Percentiles rank a stretch among this genome's conserved stretches.
These are phyloP conservation scores for Syncephalastrum contaminatum DNA, from an alignment of 371 early-diverging fungal species.

Conservation along the genomic window DNA sequence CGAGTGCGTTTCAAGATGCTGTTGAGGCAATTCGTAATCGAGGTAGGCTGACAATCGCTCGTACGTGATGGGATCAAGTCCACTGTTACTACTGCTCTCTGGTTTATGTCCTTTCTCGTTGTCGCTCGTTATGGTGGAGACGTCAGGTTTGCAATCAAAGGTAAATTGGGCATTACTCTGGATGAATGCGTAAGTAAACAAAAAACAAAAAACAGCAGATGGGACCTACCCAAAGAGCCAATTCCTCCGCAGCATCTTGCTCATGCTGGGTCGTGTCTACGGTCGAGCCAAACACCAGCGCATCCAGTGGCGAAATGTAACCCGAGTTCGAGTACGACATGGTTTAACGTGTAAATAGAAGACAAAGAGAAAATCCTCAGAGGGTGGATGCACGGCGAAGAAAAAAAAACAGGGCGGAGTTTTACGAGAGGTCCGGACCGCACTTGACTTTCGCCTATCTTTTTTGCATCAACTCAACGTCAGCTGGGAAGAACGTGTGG, in stretches of 20 bases:
- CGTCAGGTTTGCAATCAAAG: constrained; percentile 59
- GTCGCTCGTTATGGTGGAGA: constrained; percentile 3
- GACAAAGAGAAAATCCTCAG: no score
- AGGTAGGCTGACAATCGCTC: constrained; percentile 42
- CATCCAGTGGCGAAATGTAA: constrained; percentile 31
- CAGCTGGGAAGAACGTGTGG: no score
- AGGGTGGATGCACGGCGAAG: no score
- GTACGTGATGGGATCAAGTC: constrained; percentile 37
- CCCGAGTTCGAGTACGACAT: neutral
- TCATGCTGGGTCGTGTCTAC: constrained; percentile 26
- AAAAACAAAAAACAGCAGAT: neutral
- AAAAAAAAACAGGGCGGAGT: no score
- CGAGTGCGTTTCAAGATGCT: constrained; percentile 24
- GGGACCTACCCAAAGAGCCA: constrained; percentile 48
- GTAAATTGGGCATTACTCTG: constrained; percentile 68
- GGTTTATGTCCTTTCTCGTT: neutral
- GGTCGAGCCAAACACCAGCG: constrained; percentile 34
- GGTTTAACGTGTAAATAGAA: no score
- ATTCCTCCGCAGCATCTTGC: constrained; percentile 45
- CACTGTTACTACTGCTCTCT: constrained; percentile 1
- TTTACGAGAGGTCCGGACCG: no score
- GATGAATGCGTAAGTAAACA: neutral
- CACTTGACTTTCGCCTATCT: no score
- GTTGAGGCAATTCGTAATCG: constrained; percentile 42
- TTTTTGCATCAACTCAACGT: no score